Evolutionary conservation across 768 basidiomycete species (phyloP), one percentile per base, ranked within the genome.

Genomic region (Psilocybe azurescens): DNA sequence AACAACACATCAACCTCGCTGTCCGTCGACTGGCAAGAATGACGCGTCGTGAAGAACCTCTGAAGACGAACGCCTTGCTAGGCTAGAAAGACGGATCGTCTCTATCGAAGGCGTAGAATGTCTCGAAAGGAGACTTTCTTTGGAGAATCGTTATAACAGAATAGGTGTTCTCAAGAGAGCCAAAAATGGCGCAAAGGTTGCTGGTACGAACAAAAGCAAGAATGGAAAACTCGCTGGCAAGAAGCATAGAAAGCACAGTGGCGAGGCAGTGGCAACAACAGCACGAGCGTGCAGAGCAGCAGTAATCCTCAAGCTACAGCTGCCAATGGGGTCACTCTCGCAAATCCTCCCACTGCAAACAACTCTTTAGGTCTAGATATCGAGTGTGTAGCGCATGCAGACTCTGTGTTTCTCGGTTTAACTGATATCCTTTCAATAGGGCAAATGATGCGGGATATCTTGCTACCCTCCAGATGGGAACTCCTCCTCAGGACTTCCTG

Each of bases 351-450:
- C 9, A 71, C 81, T 20, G 70, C 78, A 13, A 72, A 69, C 63
- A 78, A 89, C 69, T 85, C 89, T 39, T 77, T 93, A 41, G 89
- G 87, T 5, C 79, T 93, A 53, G 81, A 85, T 69, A 91, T 93
- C 58, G 86, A 91, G 84, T 91, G 62, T 44, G 87, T 32, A 8
- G 30, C 24, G 2, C 24, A 24, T 24, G 24, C 24, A 18, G 6
- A 33, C 54, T 16, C 2, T 33, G 3, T 18, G 33, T 36, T 24
- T 24, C 24, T 24, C 24, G 24, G 24, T 24, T 24, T 24, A 24
- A 24, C 24, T 24, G 24, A 24, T 24, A 24, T 50, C 32, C 6
- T 16, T 44, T 52, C 33, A 53, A 9, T 30, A 82, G 81, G 59
- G 75, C 74, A 6, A 71, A 78, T 38, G 85, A 85, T 69, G 72